Evolutionary conservation across 345 rosid genomes (phyloP), one percentile per base, ranked within the genome.

Genomic region (Sapria himalayana): DNA sequence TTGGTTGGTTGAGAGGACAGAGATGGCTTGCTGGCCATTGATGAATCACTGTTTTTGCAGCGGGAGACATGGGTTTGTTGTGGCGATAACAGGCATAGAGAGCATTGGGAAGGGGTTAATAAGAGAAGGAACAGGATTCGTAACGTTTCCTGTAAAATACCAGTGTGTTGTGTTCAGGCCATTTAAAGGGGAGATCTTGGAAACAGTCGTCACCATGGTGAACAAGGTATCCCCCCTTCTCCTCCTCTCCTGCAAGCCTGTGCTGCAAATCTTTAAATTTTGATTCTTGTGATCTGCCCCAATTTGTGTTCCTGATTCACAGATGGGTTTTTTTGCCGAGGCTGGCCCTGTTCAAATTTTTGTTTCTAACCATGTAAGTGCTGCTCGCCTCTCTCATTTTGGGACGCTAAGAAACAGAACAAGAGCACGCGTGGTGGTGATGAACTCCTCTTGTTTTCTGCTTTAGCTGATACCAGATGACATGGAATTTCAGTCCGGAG

Each of bases 311-410:
- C n/a, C n/a, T n/a, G n/a, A n/a, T n/a, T 41, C 32, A 15, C 65
- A 86, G 97, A 78, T 86, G 94, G 97, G 97, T 20, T 86, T 81
- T 60, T 86, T 78, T 16, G 97, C 94, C 0, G 94, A 81, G 46
- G 93, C 92, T 51, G 93, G 94, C 0, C 97, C 94, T n/a, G 94
- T 86, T 66, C 92, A 86, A 66, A 69, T 86, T 37, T 86, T 86
- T 55, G 85, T 81, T 59, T 86, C 97, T 13, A 86, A 76, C 59
- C 97, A 86, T 52, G 97, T 78, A 46, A 70, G 85, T 56, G 29
- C 35, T 14, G 18, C 13, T 14, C 33, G 25, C 19, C n/a, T n/a
- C n/a, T n/a, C n/a, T n/a, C n/a, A n/a, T n/a, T n/a, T n/a, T n/a
- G n/a, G n/a, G n/a, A n/a, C n/a, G n/a, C n/a, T n/a, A n/a, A n/a